These are phyloP conservation scores for Nicotiana rustica DNA, from an alignment of 305 asterid genomes.

Conservation along the genomic window DNA sequence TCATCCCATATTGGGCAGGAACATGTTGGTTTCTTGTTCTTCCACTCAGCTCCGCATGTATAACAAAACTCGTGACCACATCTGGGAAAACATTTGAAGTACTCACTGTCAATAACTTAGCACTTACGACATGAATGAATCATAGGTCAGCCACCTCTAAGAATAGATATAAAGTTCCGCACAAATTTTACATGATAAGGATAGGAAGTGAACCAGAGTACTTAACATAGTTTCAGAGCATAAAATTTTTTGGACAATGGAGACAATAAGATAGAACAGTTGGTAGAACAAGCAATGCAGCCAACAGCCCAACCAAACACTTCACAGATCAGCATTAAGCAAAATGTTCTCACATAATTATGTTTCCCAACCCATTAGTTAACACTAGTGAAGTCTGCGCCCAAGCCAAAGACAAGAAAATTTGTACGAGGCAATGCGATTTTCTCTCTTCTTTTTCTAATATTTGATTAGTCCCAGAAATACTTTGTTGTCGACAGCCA, in stretches of 20 bases:
- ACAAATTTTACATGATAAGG: neutral
- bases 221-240: neutral
- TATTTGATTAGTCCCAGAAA: neutral
- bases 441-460: neutral
- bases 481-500: neutral
- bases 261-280: neutral
- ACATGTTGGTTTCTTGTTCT: constrained; percentile 62
- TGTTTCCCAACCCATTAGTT: neutral
- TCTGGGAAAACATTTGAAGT: neutral
- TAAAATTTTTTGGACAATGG: neutral
- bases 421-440: neutral
- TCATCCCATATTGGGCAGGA: constrained; percentile 66
- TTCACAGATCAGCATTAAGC: neutral
- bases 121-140: neutral
- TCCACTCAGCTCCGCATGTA: constrained; percentile 69
- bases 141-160: constrained; percentile 55
- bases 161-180: neutral
- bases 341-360: no score
- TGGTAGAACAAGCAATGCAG: neutral
- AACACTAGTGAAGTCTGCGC: neutral
- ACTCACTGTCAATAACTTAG: neutral
- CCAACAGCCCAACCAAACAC: no score
- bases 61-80: constrained; percentile 64
- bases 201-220: neutral
- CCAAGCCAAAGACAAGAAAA: neutral